These are phyloP conservation scores for Myrica gale DNA, from an alignment of 306 rosid species.

Conservation along the genomic window DNA sequence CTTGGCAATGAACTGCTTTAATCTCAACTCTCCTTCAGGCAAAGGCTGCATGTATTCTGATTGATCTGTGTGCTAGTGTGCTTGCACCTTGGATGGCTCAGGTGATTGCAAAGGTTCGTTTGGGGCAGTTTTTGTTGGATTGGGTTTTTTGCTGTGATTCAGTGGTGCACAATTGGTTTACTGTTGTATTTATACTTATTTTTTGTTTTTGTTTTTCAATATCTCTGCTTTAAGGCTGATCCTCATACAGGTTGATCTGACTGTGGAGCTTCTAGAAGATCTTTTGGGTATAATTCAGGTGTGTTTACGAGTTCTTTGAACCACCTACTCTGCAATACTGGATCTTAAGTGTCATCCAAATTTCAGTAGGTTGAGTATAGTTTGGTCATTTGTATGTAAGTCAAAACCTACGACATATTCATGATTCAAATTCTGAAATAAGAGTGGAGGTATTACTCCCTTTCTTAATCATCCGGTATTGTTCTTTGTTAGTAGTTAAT, in stretches of 20 bases:
- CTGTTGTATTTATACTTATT: slow-evolving; percentile 10
- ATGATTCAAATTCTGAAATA: neutral
- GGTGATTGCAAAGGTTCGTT: slow-evolving; percentile 77
- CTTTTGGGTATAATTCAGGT: slow-evolving; percentile 91
- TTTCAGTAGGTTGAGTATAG: slow-evolving; percentile 4
- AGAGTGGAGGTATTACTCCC: neutral
- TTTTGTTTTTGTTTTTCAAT: slow-evolving; percentile 14
- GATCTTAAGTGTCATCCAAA: slow-evolving; percentile 6
- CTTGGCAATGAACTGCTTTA: slow-evolving; percentile 23
- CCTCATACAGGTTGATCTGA: slow-evolving; percentile 74
- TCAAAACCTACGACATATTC: neutral
- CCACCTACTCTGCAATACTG: neutral
- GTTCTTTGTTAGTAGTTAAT: neutral
- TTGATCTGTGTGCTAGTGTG: slow-evolving; percentile 76
- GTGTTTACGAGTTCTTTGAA: slow-evolving; percentile 15
- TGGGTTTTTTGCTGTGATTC: neutral
- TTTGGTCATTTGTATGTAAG: neutral
- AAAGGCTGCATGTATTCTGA: slow-evolving; percentile 86
- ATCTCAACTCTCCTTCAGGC: slow-evolving; percentile 47
- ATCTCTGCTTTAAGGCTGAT: slow-evolving; percentile 25
- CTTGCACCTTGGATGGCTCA: slow-evolving; percentile 89
- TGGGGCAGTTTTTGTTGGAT: slow-evolving; percentile 17
- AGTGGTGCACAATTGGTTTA: neutral
- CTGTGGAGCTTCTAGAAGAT: slow-evolving; percentile 87
- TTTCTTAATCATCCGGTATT: neutral